Conservation (phyloP, 2,329 filamentous ascomycete genomes). For the Venturia aucupariae region DNA sequence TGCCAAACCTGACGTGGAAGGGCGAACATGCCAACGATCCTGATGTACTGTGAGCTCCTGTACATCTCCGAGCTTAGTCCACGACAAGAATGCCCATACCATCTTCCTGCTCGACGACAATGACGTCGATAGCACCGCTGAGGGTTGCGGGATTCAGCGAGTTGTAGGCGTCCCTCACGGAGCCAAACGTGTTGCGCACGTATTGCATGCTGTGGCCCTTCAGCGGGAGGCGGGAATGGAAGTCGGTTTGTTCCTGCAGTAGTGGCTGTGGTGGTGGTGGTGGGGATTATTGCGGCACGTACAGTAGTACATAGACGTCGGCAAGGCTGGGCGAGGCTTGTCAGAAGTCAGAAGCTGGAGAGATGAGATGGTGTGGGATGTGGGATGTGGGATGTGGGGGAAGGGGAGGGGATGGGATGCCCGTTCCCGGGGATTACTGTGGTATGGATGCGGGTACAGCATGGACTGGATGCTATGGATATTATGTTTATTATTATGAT, state of each 20-base stretch:
- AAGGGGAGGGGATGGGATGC: not conserved
- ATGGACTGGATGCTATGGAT: no score
- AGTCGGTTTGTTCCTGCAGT: not conserved
- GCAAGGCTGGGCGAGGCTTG: not conserved
- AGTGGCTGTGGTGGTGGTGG: not conserved
- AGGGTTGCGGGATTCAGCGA: slow-evolving; percentile 97
- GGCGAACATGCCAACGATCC: slow-evolving; percentile 78
- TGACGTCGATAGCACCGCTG: slow-evolving; percentile 96
- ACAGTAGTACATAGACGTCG: not conserved
- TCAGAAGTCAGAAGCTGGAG: not conserved
- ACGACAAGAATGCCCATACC: slow-evolving; percentile 40
- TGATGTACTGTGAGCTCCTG: slow-evolving; percentile 19
- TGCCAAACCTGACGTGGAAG: slow-evolving; percentile 97
- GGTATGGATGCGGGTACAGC: not conserved
- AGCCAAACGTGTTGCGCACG: slow-evolving; percentile 89
- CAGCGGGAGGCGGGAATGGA: slow-evolving; percentile 13
- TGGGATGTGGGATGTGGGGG: not conserved
- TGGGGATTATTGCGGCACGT: not conserved
- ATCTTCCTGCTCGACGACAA: slow-evolving; percentile 94
- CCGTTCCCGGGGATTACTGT: no score
- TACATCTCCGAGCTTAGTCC: not conserved
- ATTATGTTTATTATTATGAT: no score
- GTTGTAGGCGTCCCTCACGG: slow-evolving; percentile 98
- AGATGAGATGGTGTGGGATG: not conserved
- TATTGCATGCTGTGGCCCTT: slow-evolving; percentile 65